Conservation (phyloP, 192 early-diverging fungal genomes). For the Coemansia sp. region DNA sequence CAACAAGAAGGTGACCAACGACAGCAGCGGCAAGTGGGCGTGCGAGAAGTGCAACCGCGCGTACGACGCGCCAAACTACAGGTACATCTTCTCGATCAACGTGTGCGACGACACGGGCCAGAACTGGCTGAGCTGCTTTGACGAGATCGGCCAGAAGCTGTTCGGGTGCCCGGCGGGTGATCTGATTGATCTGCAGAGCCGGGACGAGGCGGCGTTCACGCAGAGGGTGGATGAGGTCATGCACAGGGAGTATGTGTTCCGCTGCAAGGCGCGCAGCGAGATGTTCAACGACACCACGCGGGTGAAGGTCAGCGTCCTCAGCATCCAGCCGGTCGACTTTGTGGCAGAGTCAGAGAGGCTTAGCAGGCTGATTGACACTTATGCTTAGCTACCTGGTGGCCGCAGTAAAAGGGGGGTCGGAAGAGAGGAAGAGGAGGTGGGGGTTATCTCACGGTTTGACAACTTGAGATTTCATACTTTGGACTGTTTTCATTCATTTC, state of each 20-base stretch:
- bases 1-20: constrained; percentile 86
- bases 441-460: background rate
- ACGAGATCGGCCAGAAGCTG: constrained; percentile 71
- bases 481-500: constrained; percentile 4
- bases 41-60: constrained; percentile 88
- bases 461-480: background rate
- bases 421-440: background rate
- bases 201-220: constrained; percentile 56
- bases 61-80: constrained; percentile 70
- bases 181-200: constrained; percentile 59
- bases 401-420: background rate
- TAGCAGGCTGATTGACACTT: constrained; percentile 49
- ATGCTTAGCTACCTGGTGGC: constrained; percentile 2
- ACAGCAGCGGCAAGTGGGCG: constrained; percentile 66
- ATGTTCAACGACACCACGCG: constrained; percentile 68
- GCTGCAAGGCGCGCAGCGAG: constrained; percentile 69
- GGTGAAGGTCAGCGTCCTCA: constrained; percentile 54
- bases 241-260: constrained; percentile 73
- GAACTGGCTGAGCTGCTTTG: constrained; percentile 82
- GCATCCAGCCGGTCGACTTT: constrained; percentile 59
- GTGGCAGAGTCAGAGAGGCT: constrained; percentile 58
- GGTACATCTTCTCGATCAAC: constrained; percentile 76
- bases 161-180: constrained; percentile 73
- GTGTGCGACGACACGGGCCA: constrained; percentile 79
- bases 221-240: constrained; percentile 54